Conservation (phyloP, 2,329 filamentous ascomycete species). For the Fusarium sp. region DNA sequence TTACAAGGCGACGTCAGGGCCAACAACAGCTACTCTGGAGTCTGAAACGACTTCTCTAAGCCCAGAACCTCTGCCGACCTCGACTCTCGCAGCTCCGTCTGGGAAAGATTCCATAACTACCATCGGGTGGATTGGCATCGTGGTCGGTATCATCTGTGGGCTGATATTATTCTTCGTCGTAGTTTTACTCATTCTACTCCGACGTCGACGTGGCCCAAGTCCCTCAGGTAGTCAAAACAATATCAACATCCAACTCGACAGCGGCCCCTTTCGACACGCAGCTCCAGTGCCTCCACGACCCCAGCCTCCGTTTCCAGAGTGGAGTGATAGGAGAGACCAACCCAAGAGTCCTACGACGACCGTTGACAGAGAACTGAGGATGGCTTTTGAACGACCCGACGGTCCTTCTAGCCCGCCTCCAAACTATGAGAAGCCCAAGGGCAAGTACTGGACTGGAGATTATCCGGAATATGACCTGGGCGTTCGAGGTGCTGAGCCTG, state of each 20-base stretch:
- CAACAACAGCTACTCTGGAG: too few species aligned
- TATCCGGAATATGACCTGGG: slow-evolving; percentile 3
- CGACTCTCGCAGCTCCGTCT: background rate
- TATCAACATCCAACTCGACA: background rate
- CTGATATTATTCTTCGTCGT: background rate
- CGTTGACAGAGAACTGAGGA: too few species aligned
- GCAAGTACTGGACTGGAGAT: background rate
- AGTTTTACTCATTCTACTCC: background rate
- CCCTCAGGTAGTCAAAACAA: background rate
- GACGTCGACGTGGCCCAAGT: background rate
- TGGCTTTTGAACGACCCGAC: background rate
- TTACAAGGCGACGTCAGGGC: background rate
- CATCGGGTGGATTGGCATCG: slow-evolving; percentile 1
- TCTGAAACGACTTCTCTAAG: too few species aligned
- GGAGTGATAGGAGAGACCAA: background rate
- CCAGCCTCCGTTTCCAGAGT: background rate
- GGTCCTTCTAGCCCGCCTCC: background rate
- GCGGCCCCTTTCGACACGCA: slow-evolving; percentile 3
- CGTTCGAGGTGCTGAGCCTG: background rate
- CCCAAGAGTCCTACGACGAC: too few species aligned
- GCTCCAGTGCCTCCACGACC: background rate
- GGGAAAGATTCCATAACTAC: background rate
- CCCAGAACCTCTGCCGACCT: background rate
- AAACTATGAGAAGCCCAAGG: background rate
- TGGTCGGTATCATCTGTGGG: background rate